Percentiles rank a stretch among this genome's conserved stretches.
Conservation (phyloP, 129 eudicot species). For the Cynara cardunculus region DNA sequence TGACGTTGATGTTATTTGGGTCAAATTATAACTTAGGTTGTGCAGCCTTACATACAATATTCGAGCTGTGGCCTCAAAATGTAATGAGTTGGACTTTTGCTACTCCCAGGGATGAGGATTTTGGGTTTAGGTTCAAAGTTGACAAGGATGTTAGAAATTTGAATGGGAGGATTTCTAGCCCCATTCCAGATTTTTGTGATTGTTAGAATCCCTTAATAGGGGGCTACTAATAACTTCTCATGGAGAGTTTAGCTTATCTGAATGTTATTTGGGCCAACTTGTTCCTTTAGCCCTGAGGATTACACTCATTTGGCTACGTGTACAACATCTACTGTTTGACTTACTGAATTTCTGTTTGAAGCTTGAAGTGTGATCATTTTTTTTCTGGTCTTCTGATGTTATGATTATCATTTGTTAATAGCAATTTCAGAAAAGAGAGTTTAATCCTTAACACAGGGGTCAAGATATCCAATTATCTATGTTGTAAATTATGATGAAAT, state of each 20-base stretch:
- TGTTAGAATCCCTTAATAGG: background rate
- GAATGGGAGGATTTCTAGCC: background rate
- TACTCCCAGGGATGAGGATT: background rate
- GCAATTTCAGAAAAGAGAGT: background rate
- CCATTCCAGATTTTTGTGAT: background rate
- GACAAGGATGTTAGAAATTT: background rate
- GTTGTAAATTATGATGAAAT: background rate
- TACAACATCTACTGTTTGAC: background rate
- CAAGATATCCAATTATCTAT: background rate
- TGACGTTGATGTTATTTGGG: constrained; percentile 5
- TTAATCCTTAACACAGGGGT: background rate
- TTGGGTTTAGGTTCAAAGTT: background rate
- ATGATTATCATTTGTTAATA: background rate
- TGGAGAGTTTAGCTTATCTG: background rate
- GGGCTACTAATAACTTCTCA: background rate
- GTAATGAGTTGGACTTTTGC: background rate
- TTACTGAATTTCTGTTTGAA: background rate
- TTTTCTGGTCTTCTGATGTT: background rate
- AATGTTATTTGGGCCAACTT: background rate
- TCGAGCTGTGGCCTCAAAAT: background rate
- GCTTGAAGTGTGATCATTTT: constrained; percentile 1
- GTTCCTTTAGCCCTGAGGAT: background rate
- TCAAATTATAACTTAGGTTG: background rate
- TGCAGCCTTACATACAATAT: background rate
- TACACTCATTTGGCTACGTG: background rate